phyloP scores from a whole-genome alignment of 345 rosid species.

The Salix brachista region DNA sequence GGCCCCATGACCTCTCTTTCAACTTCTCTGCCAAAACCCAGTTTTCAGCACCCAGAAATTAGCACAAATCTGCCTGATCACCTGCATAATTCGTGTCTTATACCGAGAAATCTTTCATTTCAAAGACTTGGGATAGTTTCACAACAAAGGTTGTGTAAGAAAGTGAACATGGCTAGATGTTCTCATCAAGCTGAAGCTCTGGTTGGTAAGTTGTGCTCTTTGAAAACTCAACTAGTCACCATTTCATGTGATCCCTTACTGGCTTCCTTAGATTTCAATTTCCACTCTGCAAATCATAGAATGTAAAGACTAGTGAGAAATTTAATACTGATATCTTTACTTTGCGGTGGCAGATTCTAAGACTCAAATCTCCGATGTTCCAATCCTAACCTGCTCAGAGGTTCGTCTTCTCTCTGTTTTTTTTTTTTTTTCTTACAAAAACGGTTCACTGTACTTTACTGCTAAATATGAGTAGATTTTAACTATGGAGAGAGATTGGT shows the following conservation, averaged over 20 bases:
- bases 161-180: slow-evolving; percentile 11
- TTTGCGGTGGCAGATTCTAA: slow-evolving; percentile 34
- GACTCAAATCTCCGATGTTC: slow-evolving; percentile 40
- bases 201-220: slow-evolving; percentile 23
- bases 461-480: too few species aligned
- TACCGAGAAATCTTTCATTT: slow-evolving; percentile 17
- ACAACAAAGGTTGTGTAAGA: slow-evolving; percentile 2
- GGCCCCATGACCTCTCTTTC: slow-evolving; percentile 38
- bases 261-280: neutral
- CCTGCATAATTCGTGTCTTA: neutral
- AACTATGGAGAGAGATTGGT: too few species aligned
- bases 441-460: too few species aligned
- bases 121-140: slow-evolving; percentile 11
- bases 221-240: too few species aligned
- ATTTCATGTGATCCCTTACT: neutral
- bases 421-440: neutral
- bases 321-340: neutral
- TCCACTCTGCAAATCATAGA: neutral
- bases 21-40: slow-evolving; percentile 16
- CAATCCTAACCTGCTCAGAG: slow-evolving; percentile 59
- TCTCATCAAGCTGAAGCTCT: slow-evolving; percentile 29
- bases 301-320: neutral
- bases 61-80: slow-evolving; percentile 16
- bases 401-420: slow-evolving; percentile 25
- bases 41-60: slow-evolving; percentile 7